Evolutionary conservation across 2,329 filamentous ascomycete genomes (phyloP).

Genomic region (Ramichloridium luteum): DNA sequence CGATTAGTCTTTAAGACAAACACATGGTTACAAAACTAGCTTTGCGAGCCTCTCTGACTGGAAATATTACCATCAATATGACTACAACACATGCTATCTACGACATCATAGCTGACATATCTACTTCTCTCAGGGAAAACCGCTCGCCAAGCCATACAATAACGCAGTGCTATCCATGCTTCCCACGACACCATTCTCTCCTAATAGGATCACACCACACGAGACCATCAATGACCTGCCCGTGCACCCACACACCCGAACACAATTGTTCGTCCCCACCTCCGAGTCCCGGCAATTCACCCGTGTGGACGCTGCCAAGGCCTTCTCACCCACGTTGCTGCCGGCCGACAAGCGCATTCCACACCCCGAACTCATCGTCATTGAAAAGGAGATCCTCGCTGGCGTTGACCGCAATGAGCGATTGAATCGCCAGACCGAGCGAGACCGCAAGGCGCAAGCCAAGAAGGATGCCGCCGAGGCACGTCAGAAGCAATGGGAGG

Average conservation of each 20-base stretch:
- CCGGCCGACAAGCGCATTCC: constrained; percentile 53
- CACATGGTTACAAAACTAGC: constrained; percentile 75
- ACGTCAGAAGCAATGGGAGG: constrained; percentile 33
- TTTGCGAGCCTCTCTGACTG: constrained; percentile 64
- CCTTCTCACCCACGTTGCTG: constrained; percentile 46
- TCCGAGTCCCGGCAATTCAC: constrained; percentile 53
- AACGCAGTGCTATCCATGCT: constrained; percentile 69
- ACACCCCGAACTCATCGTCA: constrained; percentile 45
- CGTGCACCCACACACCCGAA: constrained; percentile 42
- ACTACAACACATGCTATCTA: not conserved
- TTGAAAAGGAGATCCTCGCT: constrained; percentile 33
- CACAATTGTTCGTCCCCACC: constrained; percentile 50
- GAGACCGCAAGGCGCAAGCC: constrained; percentile 21
- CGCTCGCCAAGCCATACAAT: constrained; percentile 63
- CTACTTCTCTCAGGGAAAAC: constrained; percentile 50
- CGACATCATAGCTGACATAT: constrained; percentile 5
- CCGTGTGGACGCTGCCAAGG: constrained; percentile 51
- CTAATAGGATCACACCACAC: constrained; percentile 33
- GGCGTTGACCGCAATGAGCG: constrained; percentile 30
- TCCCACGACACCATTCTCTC: constrained; percentile 47
- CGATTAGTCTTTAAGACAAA: constrained; percentile 99
- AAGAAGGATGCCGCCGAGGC: constrained; percentile 29
- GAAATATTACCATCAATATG: too few relatives aligned
- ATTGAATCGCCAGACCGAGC: constrained; percentile 30
- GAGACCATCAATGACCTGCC: constrained; percentile 54